Evolutionary conservation across 306 rosid genomes (phyloP), one percentile per base, ranked within the genome.

Genomic region (Castanospermum australe): DNA sequence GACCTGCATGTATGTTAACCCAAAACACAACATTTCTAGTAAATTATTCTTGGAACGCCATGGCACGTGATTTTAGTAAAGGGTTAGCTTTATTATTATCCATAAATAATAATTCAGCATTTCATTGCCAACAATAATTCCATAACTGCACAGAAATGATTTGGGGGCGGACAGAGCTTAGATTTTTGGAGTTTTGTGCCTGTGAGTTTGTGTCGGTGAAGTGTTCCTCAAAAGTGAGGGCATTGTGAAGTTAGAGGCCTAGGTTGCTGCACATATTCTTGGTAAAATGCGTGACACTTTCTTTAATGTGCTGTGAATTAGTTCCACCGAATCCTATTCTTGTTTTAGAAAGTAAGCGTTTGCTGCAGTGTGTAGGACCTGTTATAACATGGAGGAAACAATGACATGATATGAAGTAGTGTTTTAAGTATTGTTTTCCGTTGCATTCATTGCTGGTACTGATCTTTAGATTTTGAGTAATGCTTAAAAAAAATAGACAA

Each of bases 31-130:
- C 14, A 15, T 25, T 36, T 41, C 4, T 32, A n/a, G n/a, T n/a
- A 54, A 47, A 60, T 44, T 66, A 4, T 59, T 68, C 45, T 57
- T 24, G 66, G 6, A 60, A 60, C 28, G 77, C 80, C 79, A 75
- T 36, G 56, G 83, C 90, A 89, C 86, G 89, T 92, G 95, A 57
- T 48, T 24, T 25, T 48, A 42, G 69, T 75, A 89, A 86, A 50
- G 35, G 36, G 65, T 35, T 10, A 17, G 71, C 44, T 73, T 64
- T 55, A 15, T 12, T 21, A 17, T 33, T 33, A 51, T 59, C 32
- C 25, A 9, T 68, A 2, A 52, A 32, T 32, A 69, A 63, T 62
- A 74, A 67, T 67, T 39, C 6, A 30, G 10, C 50, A 21, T 25
- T 28, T 76, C 78, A 11, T 67, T 75, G 71, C 75, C 72, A 24